Base-by-base conservation (phyloP, 768 basidiomycete genomes). In the Pleurotus pulmonarius region DNA sequence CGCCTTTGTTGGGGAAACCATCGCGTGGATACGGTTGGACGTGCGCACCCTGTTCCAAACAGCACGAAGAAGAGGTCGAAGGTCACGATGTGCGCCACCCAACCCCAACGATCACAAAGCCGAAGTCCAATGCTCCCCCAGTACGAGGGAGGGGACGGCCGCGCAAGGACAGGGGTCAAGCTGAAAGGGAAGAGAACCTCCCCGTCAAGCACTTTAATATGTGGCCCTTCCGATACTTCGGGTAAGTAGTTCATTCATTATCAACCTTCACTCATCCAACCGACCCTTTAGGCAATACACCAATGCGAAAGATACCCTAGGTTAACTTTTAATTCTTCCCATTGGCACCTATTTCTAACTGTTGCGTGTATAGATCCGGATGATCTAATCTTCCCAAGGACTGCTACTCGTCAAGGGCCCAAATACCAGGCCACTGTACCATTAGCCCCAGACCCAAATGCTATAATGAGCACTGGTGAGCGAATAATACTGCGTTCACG, bases 21-120 rank as follows among this genome's bases (percentile, higher is more conserved):
- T 92, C 94, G 20, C 85, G 93, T 60, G 96, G 96, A 45, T 98
- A 98, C 72, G 93, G 92, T 18, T 98, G 96, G 96, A 93, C 94
- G 8, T 98, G 96, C 64, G 91, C 92, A 0, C 92, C 94, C 1
- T 98, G 95, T 69, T 90, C 94, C 9, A 83, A 85, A 53, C 82
- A 83, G 61, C 90, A 95, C 65, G 94, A 93, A 63, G 89, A 93
- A 64, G 85, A 90, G 66, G 88, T 93, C 46, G 87, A 90, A 65
- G 82, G 85, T 59, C 85, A 87, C 61, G 85, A 87, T 25, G 79
- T 83, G 47, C 85, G 87, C 40, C 82, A 83, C 61, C 70, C 72
- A 13, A 81, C 81, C 82, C 86, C 12, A 57, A 65, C 25, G 49
- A 44, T 29, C 58, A 73, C 74, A 29, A 82, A 82, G 61, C 75